Evolutionary conservation across 148 eudicot genomes (phyloP).

Genomic region (Linanthus parryae): DNA sequence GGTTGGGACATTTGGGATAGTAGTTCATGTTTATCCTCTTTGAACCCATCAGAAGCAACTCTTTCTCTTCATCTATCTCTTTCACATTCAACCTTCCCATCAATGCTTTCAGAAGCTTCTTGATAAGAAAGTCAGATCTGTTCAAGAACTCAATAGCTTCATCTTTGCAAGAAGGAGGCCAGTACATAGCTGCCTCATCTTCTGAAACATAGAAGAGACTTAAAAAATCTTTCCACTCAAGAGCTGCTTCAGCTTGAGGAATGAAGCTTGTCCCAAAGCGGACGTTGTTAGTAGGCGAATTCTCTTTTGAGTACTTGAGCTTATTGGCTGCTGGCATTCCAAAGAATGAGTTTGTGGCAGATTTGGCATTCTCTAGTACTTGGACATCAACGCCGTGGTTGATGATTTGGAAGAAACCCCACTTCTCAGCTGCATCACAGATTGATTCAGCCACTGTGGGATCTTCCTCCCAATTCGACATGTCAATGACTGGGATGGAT

Average conservation of each 20-base stretch:
- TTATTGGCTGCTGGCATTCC: slow-evolving; percentile 27
- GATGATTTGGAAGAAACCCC: slow-evolving; percentile 36
- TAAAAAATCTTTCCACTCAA: slow-evolving; percentile 32
- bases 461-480: slow-evolving; percentile 34
- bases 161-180: slow-evolving; percentile 8
- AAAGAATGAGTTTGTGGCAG: slow-evolving; percentile 27
- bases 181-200: slow-evolving; percentile 5
- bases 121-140: slow-evolving; percentile 3
- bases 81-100: slow-evolving; percentile 23
- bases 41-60: slow-evolving; percentile 12
- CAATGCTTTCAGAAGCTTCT: slow-evolving; percentile 18
- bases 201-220: slow-evolving; percentile 15
- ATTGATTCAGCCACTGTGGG: slow-evolving; percentile 21
- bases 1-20: slow-evolving; percentile 39
- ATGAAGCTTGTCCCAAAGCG: slow-evolving; percentile 22
- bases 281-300: slow-evolving; percentile 5
- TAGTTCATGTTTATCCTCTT: slow-evolving; percentile 20
- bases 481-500: slow-evolving; percentile 39
- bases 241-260: slow-evolving; percentile 21
- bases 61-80: slow-evolving; percentile 8
- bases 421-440: slow-evolving; percentile 37
- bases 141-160: slow-evolving; percentile 26
- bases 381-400: slow-evolving; percentile 31
- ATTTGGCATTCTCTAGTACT: slow-evolving; percentile 29
- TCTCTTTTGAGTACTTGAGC: slow-evolving; percentile 15